Evolutionary conservation across 192 early-diverging fungal genomes (phyloP).

Genomic region (Diversispora eburnea): DNA sequence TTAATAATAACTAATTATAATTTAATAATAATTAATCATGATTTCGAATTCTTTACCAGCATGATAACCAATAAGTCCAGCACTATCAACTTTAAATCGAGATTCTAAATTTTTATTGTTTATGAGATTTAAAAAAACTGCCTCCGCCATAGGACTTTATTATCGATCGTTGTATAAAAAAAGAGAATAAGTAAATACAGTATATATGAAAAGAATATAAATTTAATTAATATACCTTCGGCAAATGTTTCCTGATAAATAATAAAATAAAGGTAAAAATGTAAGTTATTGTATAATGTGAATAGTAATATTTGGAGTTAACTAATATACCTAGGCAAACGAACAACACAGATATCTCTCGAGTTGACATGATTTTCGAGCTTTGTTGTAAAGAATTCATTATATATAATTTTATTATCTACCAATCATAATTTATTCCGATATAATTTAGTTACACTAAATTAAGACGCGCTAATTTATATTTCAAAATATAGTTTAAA

Average conservation of each 20-base stretch:
- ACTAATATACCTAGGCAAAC: too few relatives aligned
- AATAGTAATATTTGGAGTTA: too few relatives aligned
- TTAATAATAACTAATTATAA: neutral
- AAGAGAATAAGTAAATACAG: neutral
- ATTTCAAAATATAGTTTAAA: too few relatives aligned
- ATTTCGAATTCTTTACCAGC: conserved; percentile 37
- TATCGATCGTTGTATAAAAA: neutral
- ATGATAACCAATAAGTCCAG: conserved; percentile 84
- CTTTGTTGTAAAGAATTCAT: too few relatives aligned
- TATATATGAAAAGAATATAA: neutral
- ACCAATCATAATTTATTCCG: too few relatives aligned
- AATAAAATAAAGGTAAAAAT: too few relatives aligned
- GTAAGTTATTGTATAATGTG: too few relatives aligned
- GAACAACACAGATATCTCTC: too few relatives aligned
- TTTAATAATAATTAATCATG: neutral
- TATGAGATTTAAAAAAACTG: conserved; percentile 80
- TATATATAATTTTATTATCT: neutral
- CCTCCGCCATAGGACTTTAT: conserved; percentile 81
- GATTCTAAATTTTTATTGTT: conserved; percentile 49
- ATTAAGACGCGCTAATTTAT: too few relatives aligned
- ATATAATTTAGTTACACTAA: too few relatives aligned
- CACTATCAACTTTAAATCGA: conserved; percentile 76
- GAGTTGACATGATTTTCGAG: too few relatives aligned
- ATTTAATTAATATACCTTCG: neutral
- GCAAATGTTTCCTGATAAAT: too few relatives aligned